These are phyloP conservation scores for Fraxinus quadrangulata DNA, from an alignment of 257 asterid species.

Conservation along the genomic window DNA sequence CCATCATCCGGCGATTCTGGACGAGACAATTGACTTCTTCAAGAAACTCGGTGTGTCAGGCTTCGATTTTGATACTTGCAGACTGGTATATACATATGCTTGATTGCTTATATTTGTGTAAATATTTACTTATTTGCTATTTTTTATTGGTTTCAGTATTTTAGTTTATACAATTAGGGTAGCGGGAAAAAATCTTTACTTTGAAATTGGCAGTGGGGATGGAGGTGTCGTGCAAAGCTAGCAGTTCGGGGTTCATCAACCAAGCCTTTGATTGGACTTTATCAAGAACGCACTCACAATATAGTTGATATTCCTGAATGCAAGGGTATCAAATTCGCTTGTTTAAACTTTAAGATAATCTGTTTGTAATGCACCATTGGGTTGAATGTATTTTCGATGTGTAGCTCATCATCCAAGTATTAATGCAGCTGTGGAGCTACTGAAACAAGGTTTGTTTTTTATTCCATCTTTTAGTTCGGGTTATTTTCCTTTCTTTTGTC, in stretches of 20 bases:
- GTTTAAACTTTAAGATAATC: neutral
- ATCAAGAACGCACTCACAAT: constrained; percentile 84
- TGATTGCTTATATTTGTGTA: neutral
- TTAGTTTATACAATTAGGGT: constrained; percentile 4
- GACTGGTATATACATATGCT: constrained; percentile 56
- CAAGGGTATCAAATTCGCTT: constrained; percentile 48
- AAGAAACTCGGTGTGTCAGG: constrained; percentile 54
- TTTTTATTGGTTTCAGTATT: constrained; percentile 20
- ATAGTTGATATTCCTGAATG: constrained; percentile 89
- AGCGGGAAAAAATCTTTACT: neutral
- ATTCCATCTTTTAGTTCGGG: neutral
- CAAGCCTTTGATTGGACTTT: constrained; percentile 84
- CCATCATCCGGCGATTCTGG: constrained; percentile 67
- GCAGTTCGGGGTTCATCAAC: constrained; percentile 75
- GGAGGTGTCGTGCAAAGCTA: constrained; percentile 98
- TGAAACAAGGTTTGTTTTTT: constrained; percentile 56
- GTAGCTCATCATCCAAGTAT: constrained; percentile 96
- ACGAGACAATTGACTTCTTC: constrained; percentile 65
- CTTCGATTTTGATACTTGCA: constrained; percentile 76
- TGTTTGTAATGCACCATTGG: neutral
- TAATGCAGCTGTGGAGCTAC: constrained; percentile 77
- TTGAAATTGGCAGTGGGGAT: constrained; percentile 68
- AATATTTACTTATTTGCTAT: neutral
- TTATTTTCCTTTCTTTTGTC: neutral
- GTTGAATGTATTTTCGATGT: constrained; percentile 17